Percentiles rank a stretch among this genome's conserved stretches.
These are phyloP conservation scores for Arthrinium puccinioides DNA, from an alignment of 2,329 filamentous ascomycete genomes.

Conservation along the genomic window DNA sequence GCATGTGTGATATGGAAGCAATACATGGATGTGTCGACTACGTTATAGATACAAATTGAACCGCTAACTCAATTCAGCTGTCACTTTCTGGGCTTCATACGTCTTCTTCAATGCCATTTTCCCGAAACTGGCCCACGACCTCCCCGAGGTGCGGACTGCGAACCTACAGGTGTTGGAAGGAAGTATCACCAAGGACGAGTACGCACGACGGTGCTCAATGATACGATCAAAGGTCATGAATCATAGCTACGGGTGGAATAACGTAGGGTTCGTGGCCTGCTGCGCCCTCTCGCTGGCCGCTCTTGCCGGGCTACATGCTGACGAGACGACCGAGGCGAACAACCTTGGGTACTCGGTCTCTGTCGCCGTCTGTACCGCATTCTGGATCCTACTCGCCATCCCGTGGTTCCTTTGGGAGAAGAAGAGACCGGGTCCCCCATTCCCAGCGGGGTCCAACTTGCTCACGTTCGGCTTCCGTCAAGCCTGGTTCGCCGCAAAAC, in stretches of 20 bases:
- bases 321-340: conserved; percentile 1
- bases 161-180: not conserved
- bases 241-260: not conserved
- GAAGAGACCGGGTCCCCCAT: not conserved
- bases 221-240: conserved; percentile 1
- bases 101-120: conserved; percentile 2
- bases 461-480: not conserved
- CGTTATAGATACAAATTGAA: too few relatives aligned
- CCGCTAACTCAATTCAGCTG: not conserved
- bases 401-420: conserved; percentile 4
- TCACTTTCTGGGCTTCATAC: not conserved
- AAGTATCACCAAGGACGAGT: not conserved
- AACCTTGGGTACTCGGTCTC: not conserved
- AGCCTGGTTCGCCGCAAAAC: not conserved
- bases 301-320: not conserved
- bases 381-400: not conserved
- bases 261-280: not conserved
- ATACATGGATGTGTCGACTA: too few relatives aligned
- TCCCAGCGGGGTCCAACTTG: not conserved
- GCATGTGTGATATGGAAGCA: too few relatives aligned
- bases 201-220: not conserved
- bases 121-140: conserved; percentile 1
- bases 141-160: not conserved
- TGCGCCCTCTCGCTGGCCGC: not conserved
- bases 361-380: not conserved